phyloP scores from a whole-genome alignment of 2,329 filamentous ascomycete species.

The Talaromyces funiculosus region DNA sequence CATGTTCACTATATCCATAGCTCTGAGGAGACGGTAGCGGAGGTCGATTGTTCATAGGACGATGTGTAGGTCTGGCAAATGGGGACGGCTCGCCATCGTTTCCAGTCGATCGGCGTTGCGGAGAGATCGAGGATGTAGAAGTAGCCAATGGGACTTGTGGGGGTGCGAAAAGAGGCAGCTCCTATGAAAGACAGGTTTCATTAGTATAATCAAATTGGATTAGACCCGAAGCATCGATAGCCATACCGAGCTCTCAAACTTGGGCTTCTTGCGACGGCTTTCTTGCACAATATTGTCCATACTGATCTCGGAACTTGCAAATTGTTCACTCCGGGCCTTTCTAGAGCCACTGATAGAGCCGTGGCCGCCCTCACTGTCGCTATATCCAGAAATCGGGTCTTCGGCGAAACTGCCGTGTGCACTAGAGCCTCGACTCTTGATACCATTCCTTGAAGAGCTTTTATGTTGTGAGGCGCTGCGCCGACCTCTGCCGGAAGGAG shows the following conservation, averaged over 20 bases:
- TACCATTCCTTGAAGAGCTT: constrained; percentile 58
- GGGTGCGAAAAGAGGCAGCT: constrained; percentile 90
- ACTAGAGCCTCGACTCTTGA: constrained; percentile 63
- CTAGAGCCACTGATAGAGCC: constrained; percentile 66
- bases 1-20: constrained; percentile 52
- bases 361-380: constrained; percentile 77
- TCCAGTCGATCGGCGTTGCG: constrained; percentile 73
- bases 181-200: constrained; percentile 50
- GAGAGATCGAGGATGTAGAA: constrained; percentile 97
- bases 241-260: constrained; percentile 95
- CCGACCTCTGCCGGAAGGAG: constrained; percentile 64
- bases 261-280: constrained; percentile 87
- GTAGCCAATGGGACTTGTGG: constrained; percentile 87
- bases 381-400: constrained; percentile 70
- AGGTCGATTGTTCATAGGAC: constrained; percentile 71
- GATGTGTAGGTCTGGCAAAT: constrained; percentile 69
- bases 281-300: constrained; percentile 98
- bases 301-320: constrained; percentile 94
- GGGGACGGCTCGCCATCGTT: constrained; percentile 63
- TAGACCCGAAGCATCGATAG: constrained; percentile 7
- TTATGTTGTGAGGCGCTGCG: constrained; percentile 77
- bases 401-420: constrained; percentile 57
- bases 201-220: constrained; percentile 13
- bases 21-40: constrained; percentile 79
- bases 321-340: constrained; percentile 71